Evolutionary conservation across 1,284 basidiomycete species (phyloP), one percentile per base, ranked within the genome.

Genomic region (Tylopilus sp.): DNA sequence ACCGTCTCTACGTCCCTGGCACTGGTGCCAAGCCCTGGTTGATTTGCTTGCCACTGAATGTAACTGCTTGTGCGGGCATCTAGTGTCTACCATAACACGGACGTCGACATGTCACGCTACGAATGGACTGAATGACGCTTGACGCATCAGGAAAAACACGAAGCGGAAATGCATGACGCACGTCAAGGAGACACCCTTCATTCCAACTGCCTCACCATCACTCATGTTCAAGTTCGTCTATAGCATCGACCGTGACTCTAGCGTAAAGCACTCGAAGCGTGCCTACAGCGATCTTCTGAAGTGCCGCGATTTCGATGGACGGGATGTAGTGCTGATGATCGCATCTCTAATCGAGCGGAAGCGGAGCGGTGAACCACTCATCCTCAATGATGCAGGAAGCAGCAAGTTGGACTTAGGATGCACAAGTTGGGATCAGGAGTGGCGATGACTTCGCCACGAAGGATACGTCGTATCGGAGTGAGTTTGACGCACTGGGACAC

Each of bases 111-210:
- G 3, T 19, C 18, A 21, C 4, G 13, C 23, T 16, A n/a, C n/a
- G n/a, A n/a, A n/a, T n/a, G n/a, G n/a, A n/a, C n/a, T n/a, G n/a
- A n/a, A n/a, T 34, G 5, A 33, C 44, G 5, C 13, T 37, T 10
- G n/a, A 23, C 4, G 23, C n/a, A 35, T 30, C 18, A 51, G 49
- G n/a, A 34, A 42, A 34, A 44, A 41, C 2, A 31, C 37, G 4
- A 47, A 44, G 4, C 28, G 23, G 16, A 30, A n/a, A 23, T 43
- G 38, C 28, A 35, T 51, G n/a, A 40, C 40, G 1, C 40, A 41
- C n/a, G n/a, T 46, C 39, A 40, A 40, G 42, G 31, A 46, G 28
- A 41, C 44, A 2, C 33, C 46, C 21, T 51, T 48, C 39, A 48
- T 51, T 4, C 41, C 34, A 6, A 36, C 26, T 2, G 40, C 33